Conservation (phyloP, 768 basidiomycete species). For the Nidula microcarpa region DNA sequence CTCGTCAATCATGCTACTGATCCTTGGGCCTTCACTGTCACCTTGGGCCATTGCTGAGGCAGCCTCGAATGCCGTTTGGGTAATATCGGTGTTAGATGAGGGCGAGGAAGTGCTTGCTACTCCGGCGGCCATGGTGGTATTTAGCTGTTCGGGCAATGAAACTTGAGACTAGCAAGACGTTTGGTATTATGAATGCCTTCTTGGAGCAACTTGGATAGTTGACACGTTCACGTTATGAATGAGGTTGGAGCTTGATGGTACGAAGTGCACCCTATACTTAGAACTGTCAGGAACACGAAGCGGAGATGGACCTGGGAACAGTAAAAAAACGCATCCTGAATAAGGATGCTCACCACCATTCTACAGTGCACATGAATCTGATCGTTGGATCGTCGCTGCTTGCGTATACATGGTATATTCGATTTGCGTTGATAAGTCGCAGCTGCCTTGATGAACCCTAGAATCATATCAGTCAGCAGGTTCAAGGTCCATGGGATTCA, state of each 20-base stretch:
- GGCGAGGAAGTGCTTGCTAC: neutral
- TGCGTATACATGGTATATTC: too few species aligned
- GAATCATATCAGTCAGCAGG: too few species aligned
- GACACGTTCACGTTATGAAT: neutral
- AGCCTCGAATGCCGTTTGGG: constrained; percentile 6
- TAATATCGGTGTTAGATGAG: neutral
- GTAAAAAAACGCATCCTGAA: too few species aligned
- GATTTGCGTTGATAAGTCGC: too few species aligned
- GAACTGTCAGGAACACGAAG: neutral
- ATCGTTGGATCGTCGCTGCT: neutral
- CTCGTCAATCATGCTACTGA: constrained; percentile 53
- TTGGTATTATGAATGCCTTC: neutral
- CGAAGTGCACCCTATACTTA: neutral
- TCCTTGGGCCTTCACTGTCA: constrained; percentile 39
- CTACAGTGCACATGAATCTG: neutral
- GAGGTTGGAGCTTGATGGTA: neutral
- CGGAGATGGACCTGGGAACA: neutral
- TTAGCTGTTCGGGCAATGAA: too few species aligned
- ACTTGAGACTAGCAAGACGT: too few species aligned
- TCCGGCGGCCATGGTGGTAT: constrained; percentile 11
- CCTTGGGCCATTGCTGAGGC: constrained; percentile 15
- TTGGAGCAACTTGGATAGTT: neutral
- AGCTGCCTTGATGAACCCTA: too few species aligned
- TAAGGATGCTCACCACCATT: too few species aligned
- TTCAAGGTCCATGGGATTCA: too few species aligned